Conservation (phyloP, 148 eudicot genomes). For the Selenicereus undatus region DNA sequence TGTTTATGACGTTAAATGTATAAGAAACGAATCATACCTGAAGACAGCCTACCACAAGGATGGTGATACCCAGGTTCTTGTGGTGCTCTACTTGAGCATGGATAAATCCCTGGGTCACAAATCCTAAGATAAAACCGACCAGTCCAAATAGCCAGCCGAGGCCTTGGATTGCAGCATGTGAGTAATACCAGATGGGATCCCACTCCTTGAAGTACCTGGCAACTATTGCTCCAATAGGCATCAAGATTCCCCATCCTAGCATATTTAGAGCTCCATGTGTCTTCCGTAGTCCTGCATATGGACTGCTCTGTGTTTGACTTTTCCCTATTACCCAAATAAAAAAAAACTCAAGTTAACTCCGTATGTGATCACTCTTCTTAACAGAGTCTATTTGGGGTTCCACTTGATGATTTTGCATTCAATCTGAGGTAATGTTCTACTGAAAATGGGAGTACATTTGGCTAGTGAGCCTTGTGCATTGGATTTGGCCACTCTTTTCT, state of each 20-base stretch:
- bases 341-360: neutral
- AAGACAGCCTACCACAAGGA: slow-evolving; percentile 59
- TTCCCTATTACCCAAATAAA: slow-evolving; percentile 38
- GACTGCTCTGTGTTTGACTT: slow-evolving; percentile 30
- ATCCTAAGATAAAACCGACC: slow-evolving; percentile 55
- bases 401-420: neutral
- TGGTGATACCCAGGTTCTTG: slow-evolving; percentile 53
- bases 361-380: neutral
- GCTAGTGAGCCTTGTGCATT: too few relatives aligned
- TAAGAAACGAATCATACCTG: slow-evolving; percentile 48
- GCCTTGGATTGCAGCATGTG: slow-evolving; percentile 51
- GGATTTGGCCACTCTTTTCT: too few relatives aligned
- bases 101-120: slow-evolving; percentile 47
- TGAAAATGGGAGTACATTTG: too few relatives aligned
- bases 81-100: slow-evolving; percentile 39
- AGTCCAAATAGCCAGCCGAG: slow-evolving; percentile 58
- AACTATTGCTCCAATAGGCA: slow-evolving; percentile 64
- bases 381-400: neutral
- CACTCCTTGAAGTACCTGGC: slow-evolving; percentile 62
- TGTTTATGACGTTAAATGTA: neutral
- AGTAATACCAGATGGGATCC: slow-evolving; percentile 88
- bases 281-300: slow-evolving; percentile 42
- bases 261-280: slow-evolving; percentile 71
- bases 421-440: too few relatives aligned
- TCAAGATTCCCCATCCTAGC: slow-evolving; percentile 77